phyloP scores from a whole-genome alignment of 2,329 filamentous ascomycete species.

The Aureobasidium sp. region DNA sequence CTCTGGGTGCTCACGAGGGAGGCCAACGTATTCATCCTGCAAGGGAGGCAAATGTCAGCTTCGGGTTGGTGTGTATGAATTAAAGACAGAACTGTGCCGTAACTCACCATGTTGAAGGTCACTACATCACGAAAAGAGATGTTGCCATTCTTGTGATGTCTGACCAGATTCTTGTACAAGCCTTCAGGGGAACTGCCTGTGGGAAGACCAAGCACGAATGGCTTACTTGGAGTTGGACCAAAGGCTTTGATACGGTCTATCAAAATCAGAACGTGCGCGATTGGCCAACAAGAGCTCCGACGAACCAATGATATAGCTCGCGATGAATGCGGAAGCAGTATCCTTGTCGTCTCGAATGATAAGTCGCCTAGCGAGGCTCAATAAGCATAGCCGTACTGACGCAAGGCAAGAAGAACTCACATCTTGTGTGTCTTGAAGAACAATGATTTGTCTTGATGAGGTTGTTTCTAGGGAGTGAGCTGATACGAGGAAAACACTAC shows the following conservation, averaged over 20 bases:
- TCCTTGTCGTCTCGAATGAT: conserved; percentile 69
- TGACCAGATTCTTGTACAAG: conserved; percentile 69
- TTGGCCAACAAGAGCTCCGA: neutral
- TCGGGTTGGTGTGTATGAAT: neutral
- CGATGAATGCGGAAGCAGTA: conserved; percentile 65
- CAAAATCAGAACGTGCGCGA: conserved; percentile 9
- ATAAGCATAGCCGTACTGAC: too few species aligned
- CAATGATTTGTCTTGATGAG: neutral
- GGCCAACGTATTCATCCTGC: conserved; percentile 77
- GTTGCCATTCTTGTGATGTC: conserved; percentile 60
- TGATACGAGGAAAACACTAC: neutral
- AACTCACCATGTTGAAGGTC: conserved; percentile 78
- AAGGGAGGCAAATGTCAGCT: neutral
- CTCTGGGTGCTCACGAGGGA: conserved; percentile 74
- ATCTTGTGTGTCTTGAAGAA: conserved; percentile 25
- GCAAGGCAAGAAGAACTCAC: too few species aligned
- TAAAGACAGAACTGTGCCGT: neutral
- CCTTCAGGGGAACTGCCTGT: conserved; percentile 74
- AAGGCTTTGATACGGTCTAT: conserved; percentile 70
- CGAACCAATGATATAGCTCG: conserved; percentile 69
- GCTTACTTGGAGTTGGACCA: conserved; percentile 60
- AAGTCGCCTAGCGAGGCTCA: conserved; percentile 47
- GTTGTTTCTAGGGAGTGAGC: neutral
- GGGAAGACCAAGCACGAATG: conserved; percentile 75
- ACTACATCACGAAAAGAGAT: conserved; percentile 83